A percentile compares a stretch with the other conserved stretches of the same genome.
phyloP scores from a whole-genome alignment of 176 grass and related monocot genomes.

The Echinochloa phyllopogon region DNA sequence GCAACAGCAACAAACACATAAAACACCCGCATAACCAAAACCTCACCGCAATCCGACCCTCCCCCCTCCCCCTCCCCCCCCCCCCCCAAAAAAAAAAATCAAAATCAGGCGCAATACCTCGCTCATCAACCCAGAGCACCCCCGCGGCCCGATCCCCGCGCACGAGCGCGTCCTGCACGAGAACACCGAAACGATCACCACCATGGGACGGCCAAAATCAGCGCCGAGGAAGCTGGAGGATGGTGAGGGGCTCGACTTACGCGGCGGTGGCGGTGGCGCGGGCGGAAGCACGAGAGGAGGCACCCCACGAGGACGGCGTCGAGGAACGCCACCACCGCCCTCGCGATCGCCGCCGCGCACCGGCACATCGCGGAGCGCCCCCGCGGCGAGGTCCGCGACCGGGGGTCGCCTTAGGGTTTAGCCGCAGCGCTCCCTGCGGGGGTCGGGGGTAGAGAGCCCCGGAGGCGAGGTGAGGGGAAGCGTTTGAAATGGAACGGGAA shows the following conservation, averaged over 20 bases:
- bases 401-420: slow-evolving; percentile 18
- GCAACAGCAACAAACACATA: neutral
- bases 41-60: neutral
- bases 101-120: slow-evolving; percentile 23
- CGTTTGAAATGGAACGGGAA: neutral
- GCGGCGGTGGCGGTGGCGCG: slow-evolving; percentile 1
- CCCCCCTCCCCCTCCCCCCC: too few relatives aligned
- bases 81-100: too few relatives aligned
- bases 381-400: neutral
- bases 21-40: neutral
- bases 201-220: neutral
- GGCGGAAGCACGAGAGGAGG: slow-evolving; percentile 59
- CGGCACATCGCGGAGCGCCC: slow-evolving; percentile 34
- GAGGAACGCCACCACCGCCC: slow-evolving; percentile 55
- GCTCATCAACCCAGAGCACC: slow-evolving; percentile 34
- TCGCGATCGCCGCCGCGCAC: slow-evolving; percentile 36
- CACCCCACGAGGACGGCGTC: slow-evolving; percentile 57
- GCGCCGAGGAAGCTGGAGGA: neutral
- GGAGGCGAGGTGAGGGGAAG: neutral
- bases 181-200: neutral
- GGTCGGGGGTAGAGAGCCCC: neutral
- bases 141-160: slow-evolving; percentile 28
- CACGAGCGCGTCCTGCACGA: slow-evolving; percentile 35
- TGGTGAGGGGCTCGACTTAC: slow-evolving; percentile 19
- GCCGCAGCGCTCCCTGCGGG: neutral